Evolutionary conservation across 768 basidiomycete genomes (phyloP).

Genomic region (Suillus lakei): DNA sequence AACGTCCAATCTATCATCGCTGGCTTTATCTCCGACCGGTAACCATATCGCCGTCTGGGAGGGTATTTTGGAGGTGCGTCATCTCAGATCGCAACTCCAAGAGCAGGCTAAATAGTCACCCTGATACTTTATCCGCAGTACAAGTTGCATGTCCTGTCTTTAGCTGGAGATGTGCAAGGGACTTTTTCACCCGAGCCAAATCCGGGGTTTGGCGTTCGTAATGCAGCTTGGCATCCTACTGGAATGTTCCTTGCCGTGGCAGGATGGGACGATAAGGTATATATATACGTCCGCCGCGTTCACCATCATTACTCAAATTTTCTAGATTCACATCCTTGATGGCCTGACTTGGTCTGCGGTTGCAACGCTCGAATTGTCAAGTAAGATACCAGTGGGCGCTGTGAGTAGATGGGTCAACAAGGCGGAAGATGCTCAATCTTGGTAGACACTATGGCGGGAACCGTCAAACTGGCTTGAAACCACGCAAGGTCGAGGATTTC

Average conservation of each 20-base stretch:
- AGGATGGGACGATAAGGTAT: slow-evolving; percentile 90
- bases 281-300: slow-evolving; percentile 33
- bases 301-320: slow-evolving; percentile 6
- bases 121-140: slow-evolving; percentile 50
- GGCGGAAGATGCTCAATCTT: slow-evolving; percentile 1
- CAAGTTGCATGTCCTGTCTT: slow-evolving; percentile 71
- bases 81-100: background rate
- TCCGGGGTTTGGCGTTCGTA: slow-evolving; percentile 83
- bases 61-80: slow-evolving; percentile 74
- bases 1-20: slow-evolving; percentile 70
- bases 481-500: slow-evolving; percentile 83
- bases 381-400: slow-evolving; percentile 56
- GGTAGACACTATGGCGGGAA: slow-evolving; percentile 84
- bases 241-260: slow-evolving; percentile 81
- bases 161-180: slow-evolving; percentile 66
- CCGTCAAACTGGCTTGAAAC: slow-evolving; percentile 83
- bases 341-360: slow-evolving; percentile 75
- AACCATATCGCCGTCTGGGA: slow-evolving; percentile 84
- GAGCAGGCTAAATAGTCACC: slow-evolving; percentile 8
- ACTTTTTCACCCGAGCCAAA: slow-evolving; percentile 76
- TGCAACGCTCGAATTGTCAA: slow-evolving; percentile 63
- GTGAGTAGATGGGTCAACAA: slow-evolving; percentile 44
- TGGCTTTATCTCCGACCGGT: slow-evolving; percentile 78
- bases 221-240: slow-evolving; percentile 84
- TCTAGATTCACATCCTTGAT: slow-evolving; percentile 76